Evolutionary conservation across 306 rosid genomes (phyloP), one percentile per base, ranked within the genome.

Genomic region (Vachellia collinsii): DNA sequence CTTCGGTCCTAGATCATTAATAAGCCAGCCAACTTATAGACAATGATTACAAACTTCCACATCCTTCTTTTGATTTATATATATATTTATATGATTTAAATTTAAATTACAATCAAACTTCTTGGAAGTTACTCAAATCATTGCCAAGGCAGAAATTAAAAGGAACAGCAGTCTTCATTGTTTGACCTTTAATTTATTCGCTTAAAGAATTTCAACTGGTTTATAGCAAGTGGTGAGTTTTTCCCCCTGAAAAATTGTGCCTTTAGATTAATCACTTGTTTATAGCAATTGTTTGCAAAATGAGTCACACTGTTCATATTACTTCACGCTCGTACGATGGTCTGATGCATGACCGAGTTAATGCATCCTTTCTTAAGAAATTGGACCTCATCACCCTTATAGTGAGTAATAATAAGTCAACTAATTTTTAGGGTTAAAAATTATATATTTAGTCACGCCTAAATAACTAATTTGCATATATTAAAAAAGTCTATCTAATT

Each of bases 21-120:
- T 42, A 68, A n/a, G 7, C 19, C 37, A 20, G 37, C 73, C 37
- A 41, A 68, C 51, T 9, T 20, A 5, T 42, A 42, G 19, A 41
- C 73, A 42, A 68, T 68, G 53, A 68, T 68, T 39, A 39, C 72
- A 8, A 44, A 11, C 73, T 42, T 68, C 72, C 48, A 38, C 16
- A 19, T 25, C 11, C 17, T 10, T 7, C 66, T 11, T 61, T 25
- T 68, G 7, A 68, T 29, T 0, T 29, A 29, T 29, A n/a, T 10
- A n/a, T n/a, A n/a, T n/a, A n/a, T n/a, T n/a, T n/a, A n/a, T n/a
- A 20, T 11, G 37, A 39, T 39, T 39, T 50, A 50, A 20, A n/a
- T 19, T 20, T 48, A 48, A n/a, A 10, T 19, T 20, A 29, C 13
- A 25, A 62, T n/a, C 13, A 41, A 42, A 43, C 22, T 7, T 66